Conservation (phyloP, 345 rosid genomes). For the Acer yangbiense region DNA sequence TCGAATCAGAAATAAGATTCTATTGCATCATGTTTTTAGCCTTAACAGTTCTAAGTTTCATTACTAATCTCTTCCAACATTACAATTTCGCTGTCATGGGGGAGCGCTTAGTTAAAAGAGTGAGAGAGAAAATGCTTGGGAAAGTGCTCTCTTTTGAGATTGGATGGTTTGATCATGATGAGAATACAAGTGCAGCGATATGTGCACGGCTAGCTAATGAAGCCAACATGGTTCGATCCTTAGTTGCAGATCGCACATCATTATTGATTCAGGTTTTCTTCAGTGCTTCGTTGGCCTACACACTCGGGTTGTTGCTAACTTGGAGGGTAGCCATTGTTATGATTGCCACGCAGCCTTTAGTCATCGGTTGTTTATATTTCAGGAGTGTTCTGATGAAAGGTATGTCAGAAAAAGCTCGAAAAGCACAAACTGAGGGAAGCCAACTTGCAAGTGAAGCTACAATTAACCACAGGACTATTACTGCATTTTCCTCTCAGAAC, state of each 20-base stretch:
- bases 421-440: conserved; percentile 43
- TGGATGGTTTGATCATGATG: conserved; percentile 55
- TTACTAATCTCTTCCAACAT: conserved; percentile 46
- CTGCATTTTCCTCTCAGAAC: conserved; percentile 52
- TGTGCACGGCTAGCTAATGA: conserved; percentile 45
- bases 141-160: conserved; percentile 48
- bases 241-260: conserved; percentile 43
- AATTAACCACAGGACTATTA: conserved; percentile 49
- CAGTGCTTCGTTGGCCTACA: conserved; percentile 40
- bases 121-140: conserved; percentile 37
- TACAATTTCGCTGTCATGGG: conserved; percentile 54
- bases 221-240: conserved; percentile 43
- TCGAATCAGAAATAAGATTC: conserved; percentile 33
- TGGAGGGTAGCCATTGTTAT: conserved; percentile 51
- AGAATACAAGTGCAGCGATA: conserved; percentile 50
- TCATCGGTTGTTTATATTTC: conserved; percentile 43
- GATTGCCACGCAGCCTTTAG: conserved; percentile 49
- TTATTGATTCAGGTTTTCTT: conserved; percentile 42
- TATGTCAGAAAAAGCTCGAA: conserved; percentile 45
- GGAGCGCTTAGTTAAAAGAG: conserved; percentile 42
- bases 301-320: conserved; percentile 33
- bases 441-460: conserved; percentile 55
- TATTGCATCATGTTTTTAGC: conserved; percentile 46
- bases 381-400: conserved; percentile 51
- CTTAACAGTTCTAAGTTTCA: conserved; percentile 36